Evolutionary conservation across 2,329 filamentous ascomycete species (phyloP).

Genomic region (Colletotrichum cereale): DNA sequence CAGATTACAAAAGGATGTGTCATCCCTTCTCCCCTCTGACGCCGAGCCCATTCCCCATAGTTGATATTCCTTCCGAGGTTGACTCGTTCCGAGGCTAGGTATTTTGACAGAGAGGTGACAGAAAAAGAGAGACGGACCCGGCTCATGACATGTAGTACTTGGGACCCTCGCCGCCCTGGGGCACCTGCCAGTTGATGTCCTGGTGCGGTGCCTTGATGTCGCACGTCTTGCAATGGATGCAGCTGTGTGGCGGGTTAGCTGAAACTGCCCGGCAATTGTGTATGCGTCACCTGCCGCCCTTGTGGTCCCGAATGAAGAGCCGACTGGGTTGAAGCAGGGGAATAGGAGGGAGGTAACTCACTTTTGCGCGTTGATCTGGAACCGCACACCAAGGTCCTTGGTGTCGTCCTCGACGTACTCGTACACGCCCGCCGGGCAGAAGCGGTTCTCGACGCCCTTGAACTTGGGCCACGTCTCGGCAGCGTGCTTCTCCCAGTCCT

Average conservation of each 20-base stretch:
- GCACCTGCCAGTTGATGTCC: slow-evolving; percentile 97
- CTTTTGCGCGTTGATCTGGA: slow-evolving; percentile 99
- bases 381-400: slow-evolving; percentile 89
- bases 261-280: not conserved
- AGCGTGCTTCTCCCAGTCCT: slow-evolving; percentile 94
- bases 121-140: not conserved
- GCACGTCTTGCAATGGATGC: slow-evolving; percentile 99
- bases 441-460: slow-evolving; percentile 94
- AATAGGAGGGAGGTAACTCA: slow-evolving; percentile 64
- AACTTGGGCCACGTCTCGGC: slow-evolving; percentile 85
- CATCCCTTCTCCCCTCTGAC: not conserved
- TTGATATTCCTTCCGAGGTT: not conserved
- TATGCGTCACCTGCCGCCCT: not conserved
- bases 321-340: slow-evolving; percentile 3
- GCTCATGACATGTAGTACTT: slow-evolving; percentile 78
- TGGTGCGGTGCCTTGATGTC: slow-evolving; percentile 98
- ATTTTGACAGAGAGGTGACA: not conserved
- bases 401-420: slow-evolving; percentile 95
- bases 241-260: slow-evolving; percentile 70
- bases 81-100: not conserved
- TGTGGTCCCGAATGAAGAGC: not conserved
- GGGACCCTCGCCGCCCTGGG: slow-evolving; percentile 86
- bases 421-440: slow-evolving; percentile 97
- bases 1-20: not conserved
- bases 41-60: not conserved